Evolutionary conservation across 768 basidiomycete species (phyloP).

Genomic region (Polyporus arcularius): DNA sequence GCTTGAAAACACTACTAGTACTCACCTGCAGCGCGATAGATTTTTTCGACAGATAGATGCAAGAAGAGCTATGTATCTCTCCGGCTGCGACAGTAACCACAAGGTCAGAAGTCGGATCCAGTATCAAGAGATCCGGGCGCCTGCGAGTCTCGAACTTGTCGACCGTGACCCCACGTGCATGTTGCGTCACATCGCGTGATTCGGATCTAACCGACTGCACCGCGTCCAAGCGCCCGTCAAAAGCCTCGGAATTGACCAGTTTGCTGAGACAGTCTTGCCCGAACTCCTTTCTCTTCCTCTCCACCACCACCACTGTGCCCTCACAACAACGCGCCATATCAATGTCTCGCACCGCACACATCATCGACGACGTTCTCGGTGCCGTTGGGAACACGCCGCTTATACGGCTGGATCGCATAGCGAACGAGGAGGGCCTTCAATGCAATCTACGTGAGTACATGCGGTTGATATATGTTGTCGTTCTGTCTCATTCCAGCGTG

Average conservation of each 20-base stretch:
- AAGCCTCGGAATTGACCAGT: no score
- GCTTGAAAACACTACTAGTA: no score
- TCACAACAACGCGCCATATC: constrained; percentile 9
- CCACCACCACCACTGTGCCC: constrained; percentile 1
- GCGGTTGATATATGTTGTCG: not conserved
- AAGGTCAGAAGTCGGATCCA: no score
- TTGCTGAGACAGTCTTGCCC: not conserved
- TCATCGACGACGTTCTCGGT: constrained; percentile 79
- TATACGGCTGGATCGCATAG: constrained; percentile 81
- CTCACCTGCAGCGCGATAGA: no score
- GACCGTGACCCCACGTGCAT: not conserved
- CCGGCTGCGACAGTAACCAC: no score
- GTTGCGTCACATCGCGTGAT: constrained; percentile 8
- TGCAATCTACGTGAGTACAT: constrained; percentile 82
- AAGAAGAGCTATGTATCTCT: no score
- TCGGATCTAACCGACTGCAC: not conserved
- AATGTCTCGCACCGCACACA: constrained; percentile 38
- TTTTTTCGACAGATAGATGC: no score
- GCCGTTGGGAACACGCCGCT: constrained; percentile 92
- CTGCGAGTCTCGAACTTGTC: no score
- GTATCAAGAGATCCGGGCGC: no score
- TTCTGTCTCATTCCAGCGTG: not conserved
- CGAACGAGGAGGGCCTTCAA: constrained; percentile 69
- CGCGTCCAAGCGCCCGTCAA: no score
- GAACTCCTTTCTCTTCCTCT: constrained; percentile 1